Evolutionary conservation across 2,329 filamentous ascomycete species (phyloP).

Genomic region (Dactylellina parvicollis): DNA sequence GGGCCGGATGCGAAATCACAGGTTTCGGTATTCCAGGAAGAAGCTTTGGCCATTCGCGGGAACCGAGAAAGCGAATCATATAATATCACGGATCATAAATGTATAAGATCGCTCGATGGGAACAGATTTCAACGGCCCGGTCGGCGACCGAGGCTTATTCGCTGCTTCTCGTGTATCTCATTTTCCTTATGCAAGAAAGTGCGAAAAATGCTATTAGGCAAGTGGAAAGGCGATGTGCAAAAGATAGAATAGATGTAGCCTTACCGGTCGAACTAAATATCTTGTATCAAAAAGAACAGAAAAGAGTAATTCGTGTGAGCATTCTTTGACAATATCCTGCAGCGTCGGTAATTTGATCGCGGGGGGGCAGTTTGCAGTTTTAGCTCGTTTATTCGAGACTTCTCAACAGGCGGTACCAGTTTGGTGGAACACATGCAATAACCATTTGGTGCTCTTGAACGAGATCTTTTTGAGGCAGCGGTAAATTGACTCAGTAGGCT

Average conservation of each 20-base stretch:
- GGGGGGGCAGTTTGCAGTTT: constrained; percentile 9
- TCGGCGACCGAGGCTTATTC: constrained; percentile 32
- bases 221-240: constrained; percentile 12
- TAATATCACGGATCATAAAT: constrained; percentile 53
- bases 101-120: constrained; percentile 47
- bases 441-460: constrained; percentile 4
- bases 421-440: constrained; percentile 26
- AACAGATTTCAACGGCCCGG: constrained; percentile 8
- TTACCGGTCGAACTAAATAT: too few species aligned
- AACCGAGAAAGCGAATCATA: constrained; percentile 52
- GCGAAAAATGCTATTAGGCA: constrained; percentile 5
- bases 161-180: not conserved
- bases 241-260: too few species aligned
- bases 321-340: not conserved
- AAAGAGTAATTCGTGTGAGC: not conserved
- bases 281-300: too few species aligned
- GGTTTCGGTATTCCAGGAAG: constrained; percentile 21
- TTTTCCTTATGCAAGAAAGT: not conserved
- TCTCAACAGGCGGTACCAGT: constrained; percentile 41
- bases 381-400: constrained; percentile 30
- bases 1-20: constrained; percentile 1
- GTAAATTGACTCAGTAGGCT: constrained; percentile 25
- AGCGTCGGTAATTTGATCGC: constrained; percentile 38
- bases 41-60: constrained; percentile 44
- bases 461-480: not conserved